These are phyloP conservation scores for Fusarium sp. DNA, from an alignment of 2,329 filamentous ascomycete genomes.

Conservation along the genomic window DNA sequence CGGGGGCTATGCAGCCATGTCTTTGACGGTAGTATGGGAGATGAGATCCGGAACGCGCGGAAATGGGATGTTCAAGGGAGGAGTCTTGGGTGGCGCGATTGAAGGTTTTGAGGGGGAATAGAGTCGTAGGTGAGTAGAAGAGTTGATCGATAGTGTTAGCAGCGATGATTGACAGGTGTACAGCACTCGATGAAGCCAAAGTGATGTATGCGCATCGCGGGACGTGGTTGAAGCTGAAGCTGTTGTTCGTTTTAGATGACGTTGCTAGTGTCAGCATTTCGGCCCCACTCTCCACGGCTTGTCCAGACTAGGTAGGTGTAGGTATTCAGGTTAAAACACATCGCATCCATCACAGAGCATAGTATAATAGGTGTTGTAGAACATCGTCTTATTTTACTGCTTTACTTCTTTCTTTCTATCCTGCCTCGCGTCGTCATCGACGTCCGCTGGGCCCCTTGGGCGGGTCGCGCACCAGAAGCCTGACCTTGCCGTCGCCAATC, in stretches of 20 bases:
- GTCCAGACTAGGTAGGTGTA: neutral
- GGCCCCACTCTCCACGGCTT: conserved; percentile 18
- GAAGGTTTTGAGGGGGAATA: neutral
- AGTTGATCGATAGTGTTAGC: neutral
- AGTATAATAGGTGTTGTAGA: conserved; percentile 18
- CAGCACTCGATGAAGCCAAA: neutral
- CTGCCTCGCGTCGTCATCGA: conserved; percentile 51
- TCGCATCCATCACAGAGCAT: too few relatives aligned
- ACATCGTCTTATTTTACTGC: conserved; percentile 45
- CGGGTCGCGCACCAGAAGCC: conserved; percentile 71
- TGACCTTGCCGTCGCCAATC: conserved; percentile 75
- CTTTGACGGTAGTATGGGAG: conserved; percentile 14
- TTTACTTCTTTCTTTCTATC: conserved; percentile 43
- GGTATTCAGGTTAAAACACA: neutral
- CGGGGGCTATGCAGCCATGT: conserved; percentile 30
- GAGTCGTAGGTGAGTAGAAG: neutral
- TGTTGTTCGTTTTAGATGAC: conserved; percentile 29
- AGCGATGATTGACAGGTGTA: neutral
- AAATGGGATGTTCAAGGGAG: conserved; percentile 10
- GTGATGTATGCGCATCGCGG: neutral
- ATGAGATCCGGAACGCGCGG: conserved; percentile 36
- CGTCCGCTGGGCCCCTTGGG: conserved; percentile 67
- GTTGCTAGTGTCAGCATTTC: conserved; percentile 35
- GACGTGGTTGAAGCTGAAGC: conserved; percentile 9
- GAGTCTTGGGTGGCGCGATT: conserved; percentile 17